phyloP scores from a whole-genome alignment of 2,329 filamentous ascomycete genomes.

The Verticillium nubilum region DNA sequence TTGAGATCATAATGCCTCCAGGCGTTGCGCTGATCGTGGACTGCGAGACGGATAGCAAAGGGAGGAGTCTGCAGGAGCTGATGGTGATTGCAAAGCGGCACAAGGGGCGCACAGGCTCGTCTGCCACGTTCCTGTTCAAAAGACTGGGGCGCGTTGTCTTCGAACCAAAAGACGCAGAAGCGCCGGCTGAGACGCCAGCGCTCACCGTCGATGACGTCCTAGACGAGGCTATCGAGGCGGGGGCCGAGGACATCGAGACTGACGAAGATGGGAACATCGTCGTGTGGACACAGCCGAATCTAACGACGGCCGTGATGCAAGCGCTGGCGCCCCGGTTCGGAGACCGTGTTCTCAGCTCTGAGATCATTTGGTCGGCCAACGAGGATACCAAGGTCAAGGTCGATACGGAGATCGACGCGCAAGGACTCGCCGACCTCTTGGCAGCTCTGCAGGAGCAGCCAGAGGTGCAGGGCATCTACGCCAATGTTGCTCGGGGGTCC shows the following conservation, averaged over 20 bases:
- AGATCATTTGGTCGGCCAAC: constrained; percentile 82
- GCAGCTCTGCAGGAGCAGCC: constrained; percentile 58
- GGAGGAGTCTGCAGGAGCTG: constrained; percentile 67
- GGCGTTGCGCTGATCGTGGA: constrained; percentile 78
- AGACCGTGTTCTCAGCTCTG: constrained; percentile 64
- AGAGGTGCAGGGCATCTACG: constrained; percentile 74
- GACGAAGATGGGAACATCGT: constrained; percentile 12
- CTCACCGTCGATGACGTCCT: constrained; percentile 67
- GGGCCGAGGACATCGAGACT: constrained; percentile 64
- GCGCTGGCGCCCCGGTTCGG: constrained; percentile 40
- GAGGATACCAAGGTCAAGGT: constrained; percentile 68
- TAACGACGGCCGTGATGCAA: constrained; percentile 9
- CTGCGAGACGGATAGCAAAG: constrained; percentile 77
- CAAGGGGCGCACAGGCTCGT: constrained; percentile 66
- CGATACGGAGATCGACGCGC: constrained; percentile 48
- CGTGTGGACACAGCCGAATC: constrained; percentile 13
- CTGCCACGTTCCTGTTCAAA: constrained; percentile 73
- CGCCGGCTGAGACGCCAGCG: constrained; percentile 15
- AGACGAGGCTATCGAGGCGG: constrained; percentile 77
- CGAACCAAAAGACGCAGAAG: constrained; percentile 37
- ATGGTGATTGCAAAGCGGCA: constrained; percentile 64
- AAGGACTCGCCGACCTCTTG: constrained; percentile 54
- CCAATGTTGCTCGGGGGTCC: constrained; percentile 55
- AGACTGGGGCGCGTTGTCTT: constrained; percentile 73
- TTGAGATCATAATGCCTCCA: constrained; percentile 77